These are phyloP conservation scores for Zangia roseola DNA, from an alignment of 768 basidiomycete genomes.

Conservation along the genomic window DNA sequence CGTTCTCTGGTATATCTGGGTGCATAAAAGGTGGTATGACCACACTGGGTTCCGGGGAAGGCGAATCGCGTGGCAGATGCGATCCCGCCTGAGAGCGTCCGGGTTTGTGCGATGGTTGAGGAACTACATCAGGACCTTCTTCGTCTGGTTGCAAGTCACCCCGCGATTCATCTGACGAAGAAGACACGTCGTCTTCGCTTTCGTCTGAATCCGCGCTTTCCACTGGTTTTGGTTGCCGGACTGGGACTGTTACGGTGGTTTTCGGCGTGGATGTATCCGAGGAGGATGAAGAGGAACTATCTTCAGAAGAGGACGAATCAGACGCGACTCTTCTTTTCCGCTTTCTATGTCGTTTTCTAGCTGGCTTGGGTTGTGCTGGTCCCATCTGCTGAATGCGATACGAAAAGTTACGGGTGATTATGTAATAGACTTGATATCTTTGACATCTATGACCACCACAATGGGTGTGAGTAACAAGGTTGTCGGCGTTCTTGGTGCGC, in stretches of 20 bases:
- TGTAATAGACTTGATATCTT: not conserved
- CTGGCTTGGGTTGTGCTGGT: conserved; percentile 29
- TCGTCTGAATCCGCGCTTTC: conserved; percentile 3
- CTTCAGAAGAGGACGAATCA: conserved; percentile 43
- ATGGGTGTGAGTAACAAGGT: conserved; percentile 30
- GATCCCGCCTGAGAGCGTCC: not conserved
- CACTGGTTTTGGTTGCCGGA: conserved; percentile 2
- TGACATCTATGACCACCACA: not conserved
- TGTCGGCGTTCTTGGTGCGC: conserved; percentile 31
- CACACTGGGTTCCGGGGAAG: conserved; percentile 19
- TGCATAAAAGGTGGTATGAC: conserved; percentile 61
- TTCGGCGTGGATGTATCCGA: conserved; percentile 12
- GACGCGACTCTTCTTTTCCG: conserved; percentile 51
- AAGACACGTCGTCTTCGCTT: conserved; percentile 10
- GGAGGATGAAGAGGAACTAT: conserved; percentile 21
- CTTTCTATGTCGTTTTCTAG: conserved; percentile 51
- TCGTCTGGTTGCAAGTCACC: conserved; percentile 4
- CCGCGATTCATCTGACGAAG: conserved; percentile 18
- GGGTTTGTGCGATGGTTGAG: not conserved
- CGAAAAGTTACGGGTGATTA: not conserved
- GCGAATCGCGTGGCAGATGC: conserved; percentile 20
- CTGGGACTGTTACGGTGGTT: conserved; percentile 9
- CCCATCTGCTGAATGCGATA: conserved; percentile 11
- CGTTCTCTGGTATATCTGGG: conserved; percentile 37
- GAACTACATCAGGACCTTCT: not conserved